Evolutionary conservation across 140 eudicot species (phyloP), one percentile per base, ranked within the genome.

Genomic region (Flaveria floridana): DNA sequence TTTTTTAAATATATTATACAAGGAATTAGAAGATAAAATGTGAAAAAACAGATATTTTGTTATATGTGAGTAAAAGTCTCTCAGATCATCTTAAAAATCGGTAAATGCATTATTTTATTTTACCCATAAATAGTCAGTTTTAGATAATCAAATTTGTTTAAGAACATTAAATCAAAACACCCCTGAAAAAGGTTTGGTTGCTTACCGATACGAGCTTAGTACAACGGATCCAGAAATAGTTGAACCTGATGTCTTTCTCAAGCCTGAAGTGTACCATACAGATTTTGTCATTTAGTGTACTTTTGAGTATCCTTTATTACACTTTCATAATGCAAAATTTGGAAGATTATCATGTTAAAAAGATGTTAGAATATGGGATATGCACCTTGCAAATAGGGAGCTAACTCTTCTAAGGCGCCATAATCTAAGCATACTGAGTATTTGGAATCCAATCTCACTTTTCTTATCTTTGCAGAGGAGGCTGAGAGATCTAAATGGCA

Each of bases 341-440:
- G 73, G 55, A 75, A 70, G 39, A 65, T 84, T 19, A 15, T 76
- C 26, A 52, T 68, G 56, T 59, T 70, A 39, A 41, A 70, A 23
- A 53, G 53, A 4, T 44, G 23, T 68, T 46, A 37, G 25, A 80
- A 65, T 70, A 20, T 28, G 71, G 41, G 19, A 34, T 20, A 71
- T 66, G 71, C 77, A 93, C 99, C 99, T 88, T 80, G 97, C 97
- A 65, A 95, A 95, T 58, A 95, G 88, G 77, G 95, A 87, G 82
- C 99, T 95, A 83, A 95, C 99, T 87, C 99, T 80, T 75, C 97
- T 82, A 71, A 95, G 95, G 74, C 99, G 94, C 99, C 99, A 95
- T 34, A 95, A 84, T 68, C 99, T 84, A 58, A 95, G 96, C 99
- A 95, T 95, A 72, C 94, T 85, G 39, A 95, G 96, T 72, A 87